These are phyloP conservation scores for Backusella australiensis DNA, from an alignment of 192 early-diverging fungal species.

Conservation along the genomic window DNA sequence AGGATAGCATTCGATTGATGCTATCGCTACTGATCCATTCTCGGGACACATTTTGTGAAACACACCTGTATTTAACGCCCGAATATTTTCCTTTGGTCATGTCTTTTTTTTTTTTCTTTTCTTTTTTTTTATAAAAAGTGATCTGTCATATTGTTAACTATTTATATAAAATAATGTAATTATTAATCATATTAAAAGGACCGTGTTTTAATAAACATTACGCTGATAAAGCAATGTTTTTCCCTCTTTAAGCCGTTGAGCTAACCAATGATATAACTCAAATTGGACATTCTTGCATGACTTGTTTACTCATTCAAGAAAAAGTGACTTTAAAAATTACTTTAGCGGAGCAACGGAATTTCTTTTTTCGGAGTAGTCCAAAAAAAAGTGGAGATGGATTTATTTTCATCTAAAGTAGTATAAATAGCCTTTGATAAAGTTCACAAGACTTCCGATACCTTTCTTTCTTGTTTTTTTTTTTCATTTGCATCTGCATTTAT, in stretches of 20 bases:
- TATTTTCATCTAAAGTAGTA: neutral
- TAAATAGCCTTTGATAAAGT: constrained; percentile 7
- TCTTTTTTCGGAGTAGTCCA: constrained; percentile 2
- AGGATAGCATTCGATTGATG: neutral
- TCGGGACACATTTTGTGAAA: neutral
- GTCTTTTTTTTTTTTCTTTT: neutral
- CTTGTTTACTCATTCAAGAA: constrained; percentile 1
- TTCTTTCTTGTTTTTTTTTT: neutral
- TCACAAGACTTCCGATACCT: neutral
- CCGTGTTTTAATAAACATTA: neutral
- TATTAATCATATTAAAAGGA: neutral
- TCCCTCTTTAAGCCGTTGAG: neutral
- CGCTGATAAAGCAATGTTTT: neutral
- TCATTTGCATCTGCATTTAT: neutral
- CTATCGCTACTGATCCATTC: neutral
- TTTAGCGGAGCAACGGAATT: constrained; percentile 6
- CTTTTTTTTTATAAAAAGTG: neutral
- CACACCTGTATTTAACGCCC: neutral
- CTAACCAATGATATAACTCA: constrained; percentile 1
- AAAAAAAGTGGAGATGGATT: neutral
- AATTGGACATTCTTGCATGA: constrained; percentile 6
- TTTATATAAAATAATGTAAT: neutral
- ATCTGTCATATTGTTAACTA: neutral
- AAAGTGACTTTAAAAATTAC: neutral
- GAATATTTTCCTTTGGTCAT: neutral